Evolutionary conservation across 768 basidiomycete genomes (phyloP).

Genomic region (Mrakia frigida): DNA sequence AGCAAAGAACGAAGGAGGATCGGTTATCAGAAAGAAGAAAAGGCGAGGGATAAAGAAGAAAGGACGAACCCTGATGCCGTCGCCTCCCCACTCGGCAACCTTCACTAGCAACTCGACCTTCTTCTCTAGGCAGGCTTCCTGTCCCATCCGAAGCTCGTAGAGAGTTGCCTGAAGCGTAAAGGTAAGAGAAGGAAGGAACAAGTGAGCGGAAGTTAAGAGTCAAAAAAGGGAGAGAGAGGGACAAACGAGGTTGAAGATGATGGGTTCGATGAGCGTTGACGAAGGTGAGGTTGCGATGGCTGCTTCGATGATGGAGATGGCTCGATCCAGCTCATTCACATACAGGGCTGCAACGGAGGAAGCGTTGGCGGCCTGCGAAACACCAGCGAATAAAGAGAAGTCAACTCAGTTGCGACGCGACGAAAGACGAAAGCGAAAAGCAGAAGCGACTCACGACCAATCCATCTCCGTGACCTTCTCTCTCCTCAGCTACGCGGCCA

Average conservation of each 20-base stretch:
- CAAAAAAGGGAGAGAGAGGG: neutral
- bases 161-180: conserved; percentile 18
- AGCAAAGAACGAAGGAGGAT: neutral
- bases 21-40: neutral
- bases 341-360: conserved; percentile 24
- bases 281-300: conserved; percentile 8
- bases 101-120: conserved; percentile 24
- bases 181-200: neutral
- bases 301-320: conserved; percentile 22
- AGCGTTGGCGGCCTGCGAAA: conserved; percentile 14
- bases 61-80: conserved; percentile 20
- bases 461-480: neutral
- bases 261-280: conserved; percentile 21
- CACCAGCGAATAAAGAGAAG: neutral
- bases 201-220: neutral
- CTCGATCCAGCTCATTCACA: conserved; percentile 4
- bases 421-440: neutral
- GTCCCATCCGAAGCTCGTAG: conserved; percentile 25
- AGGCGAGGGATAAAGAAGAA: neutral
- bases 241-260: conserved; percentile 30
- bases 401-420: neutral
- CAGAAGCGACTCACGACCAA: conserved; percentile 15
- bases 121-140: conserved; percentile 1
- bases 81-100: conserved; percentile 21
- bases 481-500: neutral